Evolutionary conservation across 169 alveolate genomes (phyloP), one percentile per base, ranked within the genome.

Genomic region (Plasmodium gonderi): DNA sequence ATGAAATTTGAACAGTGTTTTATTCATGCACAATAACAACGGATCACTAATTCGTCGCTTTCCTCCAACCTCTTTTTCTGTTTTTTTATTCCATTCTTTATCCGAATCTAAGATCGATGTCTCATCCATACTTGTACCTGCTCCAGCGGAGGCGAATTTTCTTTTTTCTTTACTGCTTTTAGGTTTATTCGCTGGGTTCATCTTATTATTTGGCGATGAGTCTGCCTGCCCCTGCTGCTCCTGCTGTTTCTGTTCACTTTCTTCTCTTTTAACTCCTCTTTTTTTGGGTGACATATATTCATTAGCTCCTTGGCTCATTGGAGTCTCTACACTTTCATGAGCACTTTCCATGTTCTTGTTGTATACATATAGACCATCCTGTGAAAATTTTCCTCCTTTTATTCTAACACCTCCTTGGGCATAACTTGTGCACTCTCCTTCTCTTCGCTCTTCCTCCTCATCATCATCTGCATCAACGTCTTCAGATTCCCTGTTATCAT

Each of bases 1-100:
- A 40, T 83, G 75, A 14, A 83, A 31, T 74, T 68, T 83, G 11
- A 26, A 44, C 38, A 83, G 6, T 14, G 33, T 31, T 83, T 40
- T 83, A 8, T 72, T 72, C 3, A 0, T 20, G 23, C 31, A 0
- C 17, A 60, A 14, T 8, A 60, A 36, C 1, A 36, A 23, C 26
- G 72, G 17, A 36, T 60, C 72, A n/a, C 72, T 60, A 36, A 60
- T 1, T 20, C 40, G 0, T 17, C 7, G 60, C 9, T 81, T 64
- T 23, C 42, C 82, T 20, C 26, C 67, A 1, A 31, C 38, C 17
- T 51, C 76, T 7, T 54, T 7, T 14, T 20, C 38, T 54, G 17
- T 42, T 33, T 31, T 65, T 17, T 49, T 65, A 12, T 4, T 31
- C 44, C 12, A 49, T 31, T 29, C 75, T 65, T 33, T 51, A 36